Evolutionary conservation across 306 rosid species (phyloP).

Genomic region (Trichosanthes truncata): DNA sequence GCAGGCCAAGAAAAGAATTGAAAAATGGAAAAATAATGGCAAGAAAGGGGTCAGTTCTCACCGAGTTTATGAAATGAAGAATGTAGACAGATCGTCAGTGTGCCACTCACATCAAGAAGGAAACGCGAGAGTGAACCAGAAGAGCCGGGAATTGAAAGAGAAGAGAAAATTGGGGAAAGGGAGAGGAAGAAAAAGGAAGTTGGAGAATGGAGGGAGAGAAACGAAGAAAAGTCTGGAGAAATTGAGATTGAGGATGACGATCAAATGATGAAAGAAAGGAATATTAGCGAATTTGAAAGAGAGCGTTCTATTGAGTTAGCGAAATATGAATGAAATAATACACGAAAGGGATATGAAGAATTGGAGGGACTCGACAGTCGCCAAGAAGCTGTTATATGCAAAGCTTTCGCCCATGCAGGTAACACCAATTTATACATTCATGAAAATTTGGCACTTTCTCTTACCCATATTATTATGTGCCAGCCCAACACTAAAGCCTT

Average conservation of each 20-base stretch:
- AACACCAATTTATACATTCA: conserved; percentile 3
- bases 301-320: not conserved
- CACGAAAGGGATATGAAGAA: not conserved
- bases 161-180: not conserved
- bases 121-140: not conserved
- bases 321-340: not conserved
- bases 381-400: too few relatives aligned
- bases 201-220: not conserved
- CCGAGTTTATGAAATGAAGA: not conserved
- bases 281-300: not conserved
- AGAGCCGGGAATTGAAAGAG: not conserved
- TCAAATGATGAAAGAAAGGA: not conserved
- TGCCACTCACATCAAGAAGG: too few relatives aligned
- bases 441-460: not conserved
- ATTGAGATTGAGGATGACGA: not conserved
- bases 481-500: too few relatives aligned
- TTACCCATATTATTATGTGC: not conserved
- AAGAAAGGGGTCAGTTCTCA: not conserved
- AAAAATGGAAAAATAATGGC: not conserved
- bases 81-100: not conserved
- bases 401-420: not conserved
- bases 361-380: not conserved
- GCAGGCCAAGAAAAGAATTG: not conserved
- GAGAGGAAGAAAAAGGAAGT: too few relatives aligned
- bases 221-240: conserved; percentile 18